phyloP scores from a whole-genome alignment of 2,329 filamentous ascomycete species.

The Cercospora sesami region DNA sequence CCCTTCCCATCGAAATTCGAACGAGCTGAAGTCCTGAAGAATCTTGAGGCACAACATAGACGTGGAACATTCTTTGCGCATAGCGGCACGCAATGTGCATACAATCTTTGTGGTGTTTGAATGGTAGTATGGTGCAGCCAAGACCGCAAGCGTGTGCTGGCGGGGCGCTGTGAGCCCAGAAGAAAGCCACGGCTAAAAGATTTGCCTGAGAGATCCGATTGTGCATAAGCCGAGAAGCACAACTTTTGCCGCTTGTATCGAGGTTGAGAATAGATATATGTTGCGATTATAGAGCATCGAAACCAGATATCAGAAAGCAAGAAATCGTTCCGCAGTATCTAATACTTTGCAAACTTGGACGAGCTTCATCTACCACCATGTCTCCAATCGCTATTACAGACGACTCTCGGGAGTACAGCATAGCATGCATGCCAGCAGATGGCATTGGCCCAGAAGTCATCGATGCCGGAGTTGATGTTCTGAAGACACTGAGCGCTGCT shows the following conservation, averaged over 20 bases:
- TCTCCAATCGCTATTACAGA: conserved; percentile 29
- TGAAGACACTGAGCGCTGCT: conserved; percentile 54
- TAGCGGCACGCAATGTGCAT: background rate
- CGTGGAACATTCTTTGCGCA: background rate
- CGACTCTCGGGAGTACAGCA: conserved; percentile 47
- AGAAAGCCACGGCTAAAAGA: background rate
- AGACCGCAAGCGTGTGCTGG: background rate
- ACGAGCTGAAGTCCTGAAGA: background rate
- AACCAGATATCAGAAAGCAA: background rate
- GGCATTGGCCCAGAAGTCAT: conserved; percentile 71
- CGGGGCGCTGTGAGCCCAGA: background rate
- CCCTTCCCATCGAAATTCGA: background rate
- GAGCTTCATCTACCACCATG: conserved; percentile 20
- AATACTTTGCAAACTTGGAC: background rate
- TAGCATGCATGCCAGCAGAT: conserved; percentile 68
- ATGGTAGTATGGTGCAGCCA: background rate
- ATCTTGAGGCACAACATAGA: background rate
- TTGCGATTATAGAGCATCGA: background rate
- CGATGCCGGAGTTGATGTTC: conserved; percentile 61
- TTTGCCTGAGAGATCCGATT: background rate
- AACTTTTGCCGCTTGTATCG: background rate
- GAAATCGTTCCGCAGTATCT: background rate
- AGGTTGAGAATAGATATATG: background rate
- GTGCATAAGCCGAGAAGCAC: background rate
- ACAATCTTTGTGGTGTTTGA: background rate